phyloP scores from a whole-genome alignment of 163 green algal species.

The Scenedesmus sp. region DNA sequence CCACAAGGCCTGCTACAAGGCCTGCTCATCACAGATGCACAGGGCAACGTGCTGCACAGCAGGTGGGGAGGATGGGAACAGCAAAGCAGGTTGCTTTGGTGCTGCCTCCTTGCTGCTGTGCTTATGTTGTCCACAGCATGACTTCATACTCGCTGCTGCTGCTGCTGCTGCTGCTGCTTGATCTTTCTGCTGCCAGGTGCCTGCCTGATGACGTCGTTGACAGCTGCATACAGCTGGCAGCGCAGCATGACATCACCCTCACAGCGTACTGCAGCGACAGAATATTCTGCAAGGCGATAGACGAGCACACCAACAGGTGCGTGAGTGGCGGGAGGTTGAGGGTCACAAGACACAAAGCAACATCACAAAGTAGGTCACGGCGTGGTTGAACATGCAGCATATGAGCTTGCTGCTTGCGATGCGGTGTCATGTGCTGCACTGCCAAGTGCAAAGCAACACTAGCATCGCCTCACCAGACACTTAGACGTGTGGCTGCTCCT shows the following conservation, averaged over 20 bases:
- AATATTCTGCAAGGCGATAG: slow-evolving; percentile 68
- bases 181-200: not conserved
- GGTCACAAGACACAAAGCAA: slow-evolving; percentile 66
- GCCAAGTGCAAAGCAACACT: not conserved
- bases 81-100: not conserved
- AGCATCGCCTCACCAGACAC: not conserved
- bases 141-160: slow-evolving; percentile 60
- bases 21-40: slow-evolving; percentile 55
- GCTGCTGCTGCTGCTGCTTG: not conserved
- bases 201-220: slow-evolving; percentile 63
- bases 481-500: no score
- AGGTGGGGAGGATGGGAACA: not conserved
- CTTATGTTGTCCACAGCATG: slow-evolving; percentile 31
- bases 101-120: not conserved
- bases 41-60: slow-evolving; percentile 58
- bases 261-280: slow-evolving; percentile 76
- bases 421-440: not conserved
- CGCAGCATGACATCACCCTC: slow-evolving; percentile 67
- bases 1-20: slow-evolving; percentile 61
- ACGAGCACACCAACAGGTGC: slow-evolving; percentile 81
- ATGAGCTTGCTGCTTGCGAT: not conserved
- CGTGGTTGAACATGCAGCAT: not conserved
- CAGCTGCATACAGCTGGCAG: slow-evolving; percentile 68
- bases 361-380: not conserved
- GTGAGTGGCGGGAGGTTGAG: slow-evolving; percentile 68